phyloP scores from a whole-genome alignment of 2,329 filamentous ascomycete genomes.

The Paraphoma sp. region DNA sequence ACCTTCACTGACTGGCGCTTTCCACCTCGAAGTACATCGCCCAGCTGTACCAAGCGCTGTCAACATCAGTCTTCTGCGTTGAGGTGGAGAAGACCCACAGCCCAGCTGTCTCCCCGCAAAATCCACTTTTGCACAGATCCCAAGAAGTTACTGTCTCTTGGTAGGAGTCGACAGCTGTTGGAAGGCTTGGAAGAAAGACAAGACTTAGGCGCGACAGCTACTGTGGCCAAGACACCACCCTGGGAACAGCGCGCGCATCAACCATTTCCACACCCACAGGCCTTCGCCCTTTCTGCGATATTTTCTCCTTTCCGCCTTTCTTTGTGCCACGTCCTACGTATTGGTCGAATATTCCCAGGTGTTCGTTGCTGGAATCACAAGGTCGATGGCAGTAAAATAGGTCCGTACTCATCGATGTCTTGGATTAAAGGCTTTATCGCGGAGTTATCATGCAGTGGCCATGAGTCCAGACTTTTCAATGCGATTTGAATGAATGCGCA shows the following conservation, averaged over 20 bases:
- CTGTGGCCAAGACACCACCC: background rate
- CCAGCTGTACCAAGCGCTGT: constrained; percentile 19
- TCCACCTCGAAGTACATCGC: background rate
- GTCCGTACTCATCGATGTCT: no score
- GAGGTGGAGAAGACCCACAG: constrained; percentile 3
- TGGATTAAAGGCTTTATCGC: no score
- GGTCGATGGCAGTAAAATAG: no score
- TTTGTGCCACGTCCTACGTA: no score
- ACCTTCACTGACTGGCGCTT: background rate
- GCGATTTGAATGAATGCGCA: no score
- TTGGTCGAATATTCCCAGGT: no score
- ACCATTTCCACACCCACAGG: background rate
- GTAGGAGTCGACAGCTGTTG: background rate
- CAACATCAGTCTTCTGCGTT: constrained; percentile 3
- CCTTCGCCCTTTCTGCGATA: background rate
- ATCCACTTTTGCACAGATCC: constrained; percentile 5
- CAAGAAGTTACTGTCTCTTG: constrained; percentile 14
- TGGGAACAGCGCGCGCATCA: background rate
- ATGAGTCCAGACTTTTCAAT: no score
- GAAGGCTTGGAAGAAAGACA: background rate
- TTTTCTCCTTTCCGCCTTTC: no score
- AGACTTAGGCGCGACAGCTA: background rate
- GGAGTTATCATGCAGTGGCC: no score
- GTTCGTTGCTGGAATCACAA: no score
- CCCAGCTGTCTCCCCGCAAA: constrained; percentile 7